phyloP scores from a whole-genome alignment of 2,329 filamentous ascomycete genomes.

The Aspergillus pseudonomiae region DNA sequence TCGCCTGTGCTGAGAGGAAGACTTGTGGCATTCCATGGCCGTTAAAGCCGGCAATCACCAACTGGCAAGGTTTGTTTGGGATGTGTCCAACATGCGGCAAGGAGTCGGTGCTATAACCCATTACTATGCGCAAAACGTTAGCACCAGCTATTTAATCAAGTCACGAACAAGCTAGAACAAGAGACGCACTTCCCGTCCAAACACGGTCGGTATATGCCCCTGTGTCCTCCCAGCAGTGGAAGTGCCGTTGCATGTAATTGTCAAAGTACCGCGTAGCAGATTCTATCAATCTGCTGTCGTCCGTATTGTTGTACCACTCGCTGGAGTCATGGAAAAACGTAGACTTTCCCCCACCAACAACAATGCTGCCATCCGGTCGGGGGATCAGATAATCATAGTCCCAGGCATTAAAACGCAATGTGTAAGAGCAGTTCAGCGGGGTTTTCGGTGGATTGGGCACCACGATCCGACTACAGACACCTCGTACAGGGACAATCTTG shows the following conservation, averaged over 20 bases:
- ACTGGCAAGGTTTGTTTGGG: constrained; percentile 51
- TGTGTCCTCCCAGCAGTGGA: constrained; percentile 40
- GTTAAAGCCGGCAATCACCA: constrained; percentile 63
- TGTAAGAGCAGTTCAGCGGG: constrained; percentile 55
- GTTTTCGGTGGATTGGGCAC: constrained; percentile 25
- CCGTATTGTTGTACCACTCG: constrained; percentile 51
- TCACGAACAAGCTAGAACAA: background rate
- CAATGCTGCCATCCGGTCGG: constrained; percentile 55
- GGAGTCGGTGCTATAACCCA: constrained; percentile 55
- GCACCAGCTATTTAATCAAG: background rate
- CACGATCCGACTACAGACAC: constrained; percentile 46
- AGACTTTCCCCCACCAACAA: constrained; percentile 66
- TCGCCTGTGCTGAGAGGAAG: constrained; percentile 61
- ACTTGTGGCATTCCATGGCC: constrained; percentile 70
- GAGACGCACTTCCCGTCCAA: constrained; percentile 40
- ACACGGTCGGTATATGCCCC: constrained; percentile 34
- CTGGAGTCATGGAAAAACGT: constrained; percentile 30
- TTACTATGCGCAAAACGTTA: constrained; percentile 40
- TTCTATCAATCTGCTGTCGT: constrained; percentile 55
- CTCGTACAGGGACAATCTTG: constrained; percentile 75
- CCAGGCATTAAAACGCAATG: constrained; percentile 58
- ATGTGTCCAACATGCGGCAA: constrained; percentile 57
- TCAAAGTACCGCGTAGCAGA: constrained; percentile 45
- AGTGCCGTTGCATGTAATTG: constrained; percentile 42
- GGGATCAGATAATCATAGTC: constrained; percentile 72